Conservation (phyloP, 192 early-diverging fungal genomes). For the Mortierella hygrophila region DNA sequence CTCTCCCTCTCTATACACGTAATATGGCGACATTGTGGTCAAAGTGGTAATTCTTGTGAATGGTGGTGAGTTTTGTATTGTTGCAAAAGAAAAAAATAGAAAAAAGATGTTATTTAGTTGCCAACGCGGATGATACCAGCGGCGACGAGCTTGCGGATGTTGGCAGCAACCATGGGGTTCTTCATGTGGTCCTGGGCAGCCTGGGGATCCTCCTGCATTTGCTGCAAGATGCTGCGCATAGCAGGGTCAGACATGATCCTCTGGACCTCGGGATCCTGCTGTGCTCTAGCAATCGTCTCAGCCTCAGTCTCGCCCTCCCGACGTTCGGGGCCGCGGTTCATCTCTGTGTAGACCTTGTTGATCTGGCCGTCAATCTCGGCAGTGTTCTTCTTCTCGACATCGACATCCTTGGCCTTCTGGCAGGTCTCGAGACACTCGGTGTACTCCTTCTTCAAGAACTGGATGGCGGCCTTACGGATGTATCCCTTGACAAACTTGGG, state of each 20-base stretch:
- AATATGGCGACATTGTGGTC: background rate
- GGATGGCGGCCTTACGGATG: conserved; percentile 93
- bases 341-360: conserved; percentile 83
- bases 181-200: conserved; percentile 96
- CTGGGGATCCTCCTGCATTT: conserved; percentile 96
- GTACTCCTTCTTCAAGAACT: conserved; percentile 92
- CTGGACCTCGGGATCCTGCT: conserved; percentile 92
- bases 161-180: conserved; percentile 94
- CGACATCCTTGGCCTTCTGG: conserved; percentile 81
- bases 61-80: background rate
- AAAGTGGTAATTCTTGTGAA: background rate
- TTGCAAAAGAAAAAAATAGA: background rate
- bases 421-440: conserved; percentile 85
- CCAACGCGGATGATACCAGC: conserved; percentile 88
- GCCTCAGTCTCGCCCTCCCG: conserved; percentile 75
- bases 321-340: conserved; percentile 69
- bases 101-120: background rate
- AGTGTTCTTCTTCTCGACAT: conserved; percentile 87
- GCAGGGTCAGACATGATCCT: conserved; percentile 91
- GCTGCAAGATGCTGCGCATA: conserved; percentile 97
- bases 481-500: conserved; percentile 94
- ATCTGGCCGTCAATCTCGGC: conserved; percentile 88
- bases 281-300: conserved; percentile 87
- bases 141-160: conserved; percentile 92
- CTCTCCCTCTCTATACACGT: background rate